Conservation (phyloP, 208 protist species). For the Trypanosoma grayi region DNA sequence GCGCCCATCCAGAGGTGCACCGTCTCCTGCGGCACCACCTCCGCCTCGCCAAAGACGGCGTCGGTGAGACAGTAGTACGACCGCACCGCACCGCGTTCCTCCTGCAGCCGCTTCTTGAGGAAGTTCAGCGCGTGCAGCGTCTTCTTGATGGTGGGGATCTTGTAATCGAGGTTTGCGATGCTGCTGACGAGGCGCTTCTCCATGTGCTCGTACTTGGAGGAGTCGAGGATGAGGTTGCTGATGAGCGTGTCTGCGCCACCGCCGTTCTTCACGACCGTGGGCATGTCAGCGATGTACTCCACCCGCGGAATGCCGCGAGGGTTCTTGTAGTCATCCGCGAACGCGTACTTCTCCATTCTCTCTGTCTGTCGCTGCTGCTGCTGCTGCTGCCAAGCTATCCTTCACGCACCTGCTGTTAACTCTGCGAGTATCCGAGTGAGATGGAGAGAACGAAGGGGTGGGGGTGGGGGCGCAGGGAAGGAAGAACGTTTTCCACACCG, state of each 20-base stretch:
- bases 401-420: not conserved
- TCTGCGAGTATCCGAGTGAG: no score
- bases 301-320: conserved; percentile 84
- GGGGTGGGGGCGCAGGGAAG: conserved; percentile 1
- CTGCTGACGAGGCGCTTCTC: conserved; percentile 89
- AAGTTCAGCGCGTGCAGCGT: conserved; percentile 87
- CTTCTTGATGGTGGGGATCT: conserved; percentile 93
- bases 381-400: not conserved
- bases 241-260: conserved; percentile 76
- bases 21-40: conserved; percentile 76
- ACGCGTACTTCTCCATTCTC: conserved; percentile 62
- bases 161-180: conserved; percentile 79
- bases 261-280: conserved; percentile 74
- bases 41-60: conserved; percentile 84
- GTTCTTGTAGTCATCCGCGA: conserved; percentile 86
- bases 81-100: conserved; percentile 35
- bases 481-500: no score
- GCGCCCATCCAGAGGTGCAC: conserved; percentile 94
- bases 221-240: conserved; percentile 86
- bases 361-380: not conserved
- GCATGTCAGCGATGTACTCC: conserved; percentile 84
- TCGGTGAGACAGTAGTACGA: conserved; percentile 91
- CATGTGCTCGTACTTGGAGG: conserved; percentile 93
- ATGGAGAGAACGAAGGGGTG: not conserved
- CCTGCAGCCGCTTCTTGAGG: conserved; percentile 64